phyloP scores from a whole-genome alignment of 2,329 filamentous ascomycete species.

The Penicillium sp. region DNA sequence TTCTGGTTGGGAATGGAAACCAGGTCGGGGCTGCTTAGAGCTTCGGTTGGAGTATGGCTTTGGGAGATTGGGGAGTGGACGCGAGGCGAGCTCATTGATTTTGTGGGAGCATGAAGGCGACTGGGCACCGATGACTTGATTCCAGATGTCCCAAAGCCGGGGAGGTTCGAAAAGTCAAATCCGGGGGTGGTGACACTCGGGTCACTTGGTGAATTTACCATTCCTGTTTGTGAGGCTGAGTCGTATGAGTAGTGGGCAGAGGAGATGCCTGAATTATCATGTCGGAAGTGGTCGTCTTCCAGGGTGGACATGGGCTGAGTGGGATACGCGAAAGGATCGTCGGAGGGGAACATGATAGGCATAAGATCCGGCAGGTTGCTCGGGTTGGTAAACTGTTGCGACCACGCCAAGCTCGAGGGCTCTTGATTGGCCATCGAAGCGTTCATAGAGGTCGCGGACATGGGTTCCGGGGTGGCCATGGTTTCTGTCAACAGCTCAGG shows the following conservation, averaged over 20 bases:
- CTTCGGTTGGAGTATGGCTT: conserved; percentile 32
- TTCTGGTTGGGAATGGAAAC: conserved; percentile 45
- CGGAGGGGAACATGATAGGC: conserved; percentile 53
- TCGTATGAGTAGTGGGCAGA: conserved; percentile 27
- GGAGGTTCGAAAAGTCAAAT: conserved; percentile 26
- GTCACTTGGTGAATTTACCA: not conserved
- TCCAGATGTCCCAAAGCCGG: conserved; percentile 19
- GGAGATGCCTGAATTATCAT: conserved; percentile 23
- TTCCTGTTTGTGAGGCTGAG: conserved; percentile 11
- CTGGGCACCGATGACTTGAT: conserved; percentile 30
- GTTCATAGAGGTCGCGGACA: conserved; percentile 20
- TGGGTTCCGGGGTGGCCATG: conserved; percentile 31
- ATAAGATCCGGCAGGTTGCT: conserved; percentile 48
- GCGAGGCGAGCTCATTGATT: conserved; percentile 26
- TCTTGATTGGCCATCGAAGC: conserved; percentile 26
- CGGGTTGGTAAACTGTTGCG: conserved; percentile 35
- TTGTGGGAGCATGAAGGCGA: conserved; percentile 27
- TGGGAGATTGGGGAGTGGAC: conserved; percentile 37
- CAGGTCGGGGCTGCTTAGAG: conserved; percentile 41
- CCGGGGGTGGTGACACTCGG: conserved; percentile 17
- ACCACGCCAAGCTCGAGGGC: conserved; percentile 27
- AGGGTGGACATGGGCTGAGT: conserved; percentile 50
- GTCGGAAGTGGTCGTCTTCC: conserved; percentile 44
- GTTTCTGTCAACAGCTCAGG: conserved; percentile 31
- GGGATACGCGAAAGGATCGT: conserved; percentile 53